A percentile compares a stretch with the other conserved stretches of the same genome.
Conservation (phyloP, 805 yeast species). For the Pachysolen tannophilus region DNA sequence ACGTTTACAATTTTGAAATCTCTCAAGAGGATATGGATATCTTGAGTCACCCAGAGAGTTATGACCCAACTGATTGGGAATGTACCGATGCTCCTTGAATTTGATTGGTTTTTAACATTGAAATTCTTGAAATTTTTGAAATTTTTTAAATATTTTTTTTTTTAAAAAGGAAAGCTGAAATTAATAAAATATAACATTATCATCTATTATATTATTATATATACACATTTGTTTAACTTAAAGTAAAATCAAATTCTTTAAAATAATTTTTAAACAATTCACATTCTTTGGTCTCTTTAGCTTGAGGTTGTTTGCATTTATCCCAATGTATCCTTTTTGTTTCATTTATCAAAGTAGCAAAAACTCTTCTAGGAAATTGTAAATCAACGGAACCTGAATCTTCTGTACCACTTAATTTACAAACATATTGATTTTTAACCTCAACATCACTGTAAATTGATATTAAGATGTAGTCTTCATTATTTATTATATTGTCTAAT, state of each 20-base stretch:
- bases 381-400: constrained; percentile 41
- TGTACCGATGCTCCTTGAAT: constrained; percentile 49
- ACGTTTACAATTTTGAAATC: constrained; percentile 43
- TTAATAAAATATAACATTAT: constrained; percentile 8
- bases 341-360: constrained; percentile 53
- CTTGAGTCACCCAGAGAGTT: constrained; percentile 43
- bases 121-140: too few species aligned
- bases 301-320: constrained; percentile 55
- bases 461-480: constrained; percentile 30
- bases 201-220: neutral
- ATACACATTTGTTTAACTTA: too few species aligned
- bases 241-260: constrained; percentile 45
- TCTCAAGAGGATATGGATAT: constrained; percentile 29
- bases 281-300: constrained; percentile 59
- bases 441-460: constrained; percentile 12
- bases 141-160: constrained; percentile 20
- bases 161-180: too few species aligned
- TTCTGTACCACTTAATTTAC: constrained; percentile 19
- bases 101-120: too few species aligned
- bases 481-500: constrained; percentile 18
- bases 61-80: constrained; percentile 76
- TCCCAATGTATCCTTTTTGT: constrained; percentile 72
- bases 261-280: constrained; percentile 51
- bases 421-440: constrained; percentile 18
- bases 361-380: constrained; percentile 77